Evolutionary conservation across 208 protist genomes (phyloP), one percentile per base, ranked within the genome.

Genomic region (Leishmania lainsoni): DNA sequence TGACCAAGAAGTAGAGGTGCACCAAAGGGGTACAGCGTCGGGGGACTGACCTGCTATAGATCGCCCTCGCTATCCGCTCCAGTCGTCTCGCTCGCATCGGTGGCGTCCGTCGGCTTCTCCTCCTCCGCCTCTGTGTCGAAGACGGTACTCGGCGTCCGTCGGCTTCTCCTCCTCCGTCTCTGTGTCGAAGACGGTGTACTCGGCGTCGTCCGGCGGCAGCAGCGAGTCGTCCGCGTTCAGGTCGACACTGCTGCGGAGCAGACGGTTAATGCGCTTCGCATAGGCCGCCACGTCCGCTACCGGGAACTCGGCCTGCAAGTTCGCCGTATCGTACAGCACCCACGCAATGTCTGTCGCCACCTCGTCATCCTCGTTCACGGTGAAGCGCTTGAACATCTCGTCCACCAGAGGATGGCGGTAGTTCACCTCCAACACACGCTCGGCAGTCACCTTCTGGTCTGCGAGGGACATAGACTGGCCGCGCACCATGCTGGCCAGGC

Each of bases 341-440:
- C 90, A 92, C 26, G 98, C 95, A 22, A 98, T 87, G 77, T 99
- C 98, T 59, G 90, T 90, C 10, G 95, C 85, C 5, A 86, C 69
- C 45, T 89, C 58, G 89, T 99, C 98, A 14, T 98, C 87, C 54
- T 81, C 54, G 86, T 99, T 89, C 10, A 90, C 92, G 42, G 94
- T 75, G 76, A 99, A 88, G 70, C 94, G 89, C 22, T 90, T 80
- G 83, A 95, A 93, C 17, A 99, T 90, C 72, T 99, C 90, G 16
- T 93, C 80, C 35, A 99, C 96, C 26, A 99, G 88, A 9, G 98
- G 96, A 87, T 99, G 99, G 63, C 93, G 89, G 73, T 99, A 96
- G 95, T 99, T 99, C 83, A 99, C 89, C 92, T 99, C 99, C 63
- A 99, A 83, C 54, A 98, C 98, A 71, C 95, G 97, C 83, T 98